Evolutionary conservation across 495 filamentous ascomycete species (phyloP).

Genomic region (Letharia columbiana): DNA sequence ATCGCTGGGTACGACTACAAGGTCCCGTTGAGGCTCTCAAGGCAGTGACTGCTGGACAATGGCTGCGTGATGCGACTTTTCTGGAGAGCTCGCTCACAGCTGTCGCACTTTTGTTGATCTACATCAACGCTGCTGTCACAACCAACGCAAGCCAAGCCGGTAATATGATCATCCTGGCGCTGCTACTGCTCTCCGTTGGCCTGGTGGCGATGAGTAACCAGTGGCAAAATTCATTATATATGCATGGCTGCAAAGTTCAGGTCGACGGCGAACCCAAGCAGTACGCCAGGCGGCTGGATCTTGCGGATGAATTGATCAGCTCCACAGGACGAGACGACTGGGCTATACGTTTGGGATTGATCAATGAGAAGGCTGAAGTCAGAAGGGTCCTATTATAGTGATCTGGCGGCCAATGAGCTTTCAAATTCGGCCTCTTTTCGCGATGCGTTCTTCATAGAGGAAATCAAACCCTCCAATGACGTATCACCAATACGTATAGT

Average conservation of each 20-base stretch:
- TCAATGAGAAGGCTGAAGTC: conserved; percentile 14
- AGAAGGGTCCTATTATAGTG: not conserved
- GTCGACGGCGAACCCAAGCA: conserved; percentile 22
- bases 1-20: conserved; percentile 41
- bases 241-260: conserved; percentile 28
- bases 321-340: conserved; percentile 33
- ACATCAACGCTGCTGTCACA: conserved; percentile 41
- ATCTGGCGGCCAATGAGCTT: not conserved
- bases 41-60: conserved; percentile 47
- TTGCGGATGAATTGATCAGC: conserved; percentile 33
- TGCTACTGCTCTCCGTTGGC: conserved; percentile 42
- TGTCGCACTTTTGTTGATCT: conserved; percentile 46
- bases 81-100: conserved; percentile 42
- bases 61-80: conserved; percentile 45
- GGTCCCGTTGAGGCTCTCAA: conserved; percentile 48
- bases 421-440: not conserved
- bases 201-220: conserved; percentile 45
- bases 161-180: conserved; percentile 39
- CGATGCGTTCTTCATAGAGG: not conserved
- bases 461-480: not conserved
- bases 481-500: not conserved
- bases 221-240: conserved; percentile 22
- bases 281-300: conserved; percentile 31
- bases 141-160: conserved; percentile 43
- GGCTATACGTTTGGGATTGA: conserved; percentile 33